phyloP scores from a whole-genome alignment of 495 filamentous ascomycete species.

The Aspergillus sparsus region DNA sequence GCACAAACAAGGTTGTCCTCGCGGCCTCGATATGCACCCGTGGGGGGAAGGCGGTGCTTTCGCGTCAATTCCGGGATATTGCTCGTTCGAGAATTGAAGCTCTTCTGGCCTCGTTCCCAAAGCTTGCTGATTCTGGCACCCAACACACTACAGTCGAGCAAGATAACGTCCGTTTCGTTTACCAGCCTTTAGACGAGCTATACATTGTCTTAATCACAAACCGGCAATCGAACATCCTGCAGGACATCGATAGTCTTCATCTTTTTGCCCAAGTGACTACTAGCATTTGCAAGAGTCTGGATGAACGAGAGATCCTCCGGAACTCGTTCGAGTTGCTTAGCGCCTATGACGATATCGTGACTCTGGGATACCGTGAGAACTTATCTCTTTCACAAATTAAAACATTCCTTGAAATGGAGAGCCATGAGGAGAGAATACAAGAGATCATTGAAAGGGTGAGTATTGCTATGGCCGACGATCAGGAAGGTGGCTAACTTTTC shows the following conservation, averaged over 20 bases:
- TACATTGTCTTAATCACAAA: constrained; percentile 99
- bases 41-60: constrained; percentile 95
- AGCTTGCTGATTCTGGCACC: constrained; percentile 89
- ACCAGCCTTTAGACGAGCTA: constrained; percentile 96
- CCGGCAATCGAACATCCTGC: constrained; percentile 97
- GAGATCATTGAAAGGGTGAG: constrained; percentile 91
- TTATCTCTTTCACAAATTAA: constrained; percentile 93
- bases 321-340: constrained; percentile 95
- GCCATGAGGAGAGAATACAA: constrained; percentile 96
- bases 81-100: constrained; percentile 94
- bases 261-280: constrained; percentile 95
- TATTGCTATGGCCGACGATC: constrained; percentile 8
- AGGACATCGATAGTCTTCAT: constrained; percentile 97
- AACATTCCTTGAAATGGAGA: constrained; percentile 98
- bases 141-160: constrained; percentile 98
- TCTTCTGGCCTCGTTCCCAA: constrained; percentile 92
- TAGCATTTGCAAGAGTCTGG: constrained; percentile 92
- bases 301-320: constrained; percentile 89
- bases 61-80: constrained; percentile 95
- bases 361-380: constrained; percentile 92
- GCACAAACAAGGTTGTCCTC: constrained; percentile 77
- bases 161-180: constrained; percentile 98
- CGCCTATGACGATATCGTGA: constrained; percentile 96
- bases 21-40: constrained; percentile 98
- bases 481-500: constrained; percentile 23